Conservation (phyloP, 108 stramenopile genomes). For the Pseudonitzschia multistriata region DNA sequence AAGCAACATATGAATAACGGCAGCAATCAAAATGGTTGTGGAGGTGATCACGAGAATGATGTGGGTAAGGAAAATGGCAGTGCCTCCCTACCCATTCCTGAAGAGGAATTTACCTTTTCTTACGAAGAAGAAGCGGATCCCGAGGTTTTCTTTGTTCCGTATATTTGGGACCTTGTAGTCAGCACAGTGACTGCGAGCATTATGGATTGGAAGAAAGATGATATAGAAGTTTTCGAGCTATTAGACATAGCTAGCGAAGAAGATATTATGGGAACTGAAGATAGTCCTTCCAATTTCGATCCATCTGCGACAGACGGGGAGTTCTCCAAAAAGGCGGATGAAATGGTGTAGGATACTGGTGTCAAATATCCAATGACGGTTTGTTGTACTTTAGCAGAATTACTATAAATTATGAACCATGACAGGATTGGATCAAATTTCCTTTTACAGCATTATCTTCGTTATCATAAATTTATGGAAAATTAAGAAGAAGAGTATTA, state of each 20-base stretch:
- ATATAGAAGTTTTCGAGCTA: conserved; percentile 65
- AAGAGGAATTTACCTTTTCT: conserved; percentile 66
- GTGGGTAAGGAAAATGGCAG: neutral
- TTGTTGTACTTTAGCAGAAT: neutral
- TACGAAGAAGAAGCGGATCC: conserved; percentile 85
- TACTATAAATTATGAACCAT: too few relatives aligned
- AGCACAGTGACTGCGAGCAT: conserved; percentile 51
- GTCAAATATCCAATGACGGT: neutral
- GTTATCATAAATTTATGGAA: too few relatives aligned
- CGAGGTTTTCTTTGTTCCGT: conserved; percentile 80
- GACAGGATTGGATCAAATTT: too few relatives aligned
- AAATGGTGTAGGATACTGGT: conserved; percentile 11
- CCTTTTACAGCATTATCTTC: too few relatives aligned
- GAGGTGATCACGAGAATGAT: neutral
- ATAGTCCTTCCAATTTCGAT: neutral
- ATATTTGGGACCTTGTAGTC: conserved; percentile 75
- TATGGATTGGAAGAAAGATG: conserved; percentile 63
- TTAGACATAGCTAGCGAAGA: conserved; percentile 36
- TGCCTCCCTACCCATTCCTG: neutral
- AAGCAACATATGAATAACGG: too few relatives aligned
- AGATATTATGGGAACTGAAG: neutral
- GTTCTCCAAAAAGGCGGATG: conserved; percentile 12
- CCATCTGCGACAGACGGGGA: neutral
- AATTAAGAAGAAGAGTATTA: too few relatives aligned
- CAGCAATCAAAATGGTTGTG: neutral